Evolutionary conservation across 805 yeast genomes (phyloP), one percentile per base, ranked within the genome.

Genomic region (Teunomyces panamensis): DNA sequence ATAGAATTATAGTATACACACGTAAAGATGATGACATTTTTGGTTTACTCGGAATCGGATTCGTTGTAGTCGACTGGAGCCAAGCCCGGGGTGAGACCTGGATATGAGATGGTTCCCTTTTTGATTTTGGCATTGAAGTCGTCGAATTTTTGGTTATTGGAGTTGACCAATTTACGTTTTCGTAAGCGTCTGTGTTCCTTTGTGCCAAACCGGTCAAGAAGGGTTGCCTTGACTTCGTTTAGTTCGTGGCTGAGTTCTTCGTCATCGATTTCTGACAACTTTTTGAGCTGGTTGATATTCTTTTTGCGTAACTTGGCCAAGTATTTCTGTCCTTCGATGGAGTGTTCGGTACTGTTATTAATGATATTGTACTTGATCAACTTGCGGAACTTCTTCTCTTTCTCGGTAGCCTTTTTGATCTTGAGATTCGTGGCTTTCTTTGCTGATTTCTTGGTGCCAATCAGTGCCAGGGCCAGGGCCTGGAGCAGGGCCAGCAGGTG

Each of bases 11-110:
- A 50, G 27, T 39, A 30, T 16, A 29, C 20, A 5, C n/a, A 42
- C 4, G 24, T 20, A 4, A 20, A 20, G 24, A 20, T 20, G 6
- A 20, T 20, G 24, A 4, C 24, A 20, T 20, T 5, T 20, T 20
- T 20, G 24, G 11, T 14, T 44, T 54, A 56, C 37, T 58, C 63
- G 14, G 57, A 59, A 34, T 61, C 65, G 13, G 60, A 56, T 30
- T 61, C 64, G 43, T 60, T 58, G 42, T 47, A 71, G 30, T 83
- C 91, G 20, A 87, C 90, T 29, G 94, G 94, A 1, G 94, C 95
- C 64, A 87, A 75, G 52, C 95, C 95, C 0, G 94, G 95, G 0
- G 95, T 87, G 47, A 87, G 72, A 26, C 94, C 92, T 35, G 87
- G 78, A 51, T 68, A 67, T 3, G 79, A 64, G 52, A 76, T 64